Evolutionary conservation across 1,284 basidiomycete genomes (phyloP).

Genomic region (Ceratobasidium sp.): DNA sequence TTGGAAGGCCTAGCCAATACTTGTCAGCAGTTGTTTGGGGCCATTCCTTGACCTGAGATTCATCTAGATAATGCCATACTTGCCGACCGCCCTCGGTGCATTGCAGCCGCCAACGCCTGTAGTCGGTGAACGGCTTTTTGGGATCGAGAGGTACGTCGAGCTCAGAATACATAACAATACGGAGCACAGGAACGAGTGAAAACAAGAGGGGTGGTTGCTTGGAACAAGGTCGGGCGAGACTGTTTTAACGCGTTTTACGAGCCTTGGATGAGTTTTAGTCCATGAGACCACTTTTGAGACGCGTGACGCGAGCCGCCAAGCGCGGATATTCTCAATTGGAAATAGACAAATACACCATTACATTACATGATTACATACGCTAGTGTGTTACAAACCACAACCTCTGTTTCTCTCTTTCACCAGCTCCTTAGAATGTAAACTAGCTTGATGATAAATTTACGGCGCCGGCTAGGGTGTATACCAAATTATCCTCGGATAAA

Average conservation of each 20-base stretch:
- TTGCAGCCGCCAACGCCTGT: constrained; percentile 82
- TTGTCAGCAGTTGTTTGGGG: constrained; percentile 82
- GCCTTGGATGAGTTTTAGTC: not conserved
- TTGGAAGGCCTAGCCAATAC: constrained; percentile 84
- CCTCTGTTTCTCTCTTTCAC: not conserved
- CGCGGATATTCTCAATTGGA: not conserved
- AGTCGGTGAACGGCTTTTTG: constrained; percentile 71
- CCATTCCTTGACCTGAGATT: constrained; percentile 68
- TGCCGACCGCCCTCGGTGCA: constrained; percentile 85
- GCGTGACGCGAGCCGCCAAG: constrained; percentile 18
- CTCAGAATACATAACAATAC: constrained; percentile 19
- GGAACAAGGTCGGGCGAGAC: too few relatives aligned
- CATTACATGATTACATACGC: not conserved
- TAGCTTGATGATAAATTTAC: constrained; percentile 36
- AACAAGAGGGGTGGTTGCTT: too few relatives aligned
- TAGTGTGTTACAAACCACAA: not conserved
- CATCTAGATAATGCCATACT: constrained; percentile 85
- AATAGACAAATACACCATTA: not conserved
- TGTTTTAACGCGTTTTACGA: not conserved
- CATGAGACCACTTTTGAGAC: constrained; percentile 3
- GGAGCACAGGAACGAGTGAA: not conserved
- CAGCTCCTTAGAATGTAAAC: constrained; percentile 14
- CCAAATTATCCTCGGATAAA: not conserved
- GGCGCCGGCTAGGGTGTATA: not conserved
- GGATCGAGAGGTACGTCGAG: constrained; percentile 31